These are phyloP conservation scores for Desmodesmus armatus DNA, from an alignment of 139 green algal genomes.

Conservation along the genomic window DNA sequence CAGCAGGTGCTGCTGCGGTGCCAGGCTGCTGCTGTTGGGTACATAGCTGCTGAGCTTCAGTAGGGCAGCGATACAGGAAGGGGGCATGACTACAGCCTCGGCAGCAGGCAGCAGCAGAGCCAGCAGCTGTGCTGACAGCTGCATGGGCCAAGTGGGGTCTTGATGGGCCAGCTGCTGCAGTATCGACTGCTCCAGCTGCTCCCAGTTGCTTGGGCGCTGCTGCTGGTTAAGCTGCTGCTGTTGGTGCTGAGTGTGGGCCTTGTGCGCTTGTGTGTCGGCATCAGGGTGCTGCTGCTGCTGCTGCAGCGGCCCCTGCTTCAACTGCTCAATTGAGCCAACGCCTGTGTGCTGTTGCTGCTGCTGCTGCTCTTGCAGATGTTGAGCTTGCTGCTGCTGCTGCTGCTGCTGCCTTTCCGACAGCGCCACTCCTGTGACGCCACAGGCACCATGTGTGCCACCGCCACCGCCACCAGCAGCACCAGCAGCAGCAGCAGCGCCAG, in stretches of 20 bases:
- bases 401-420: no score
- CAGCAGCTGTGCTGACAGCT: slow-evolving; percentile 20
- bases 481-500: not conserved
- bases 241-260: not conserved
- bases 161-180: not conserved
- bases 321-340: not conserved
- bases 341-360: slow-evolving; percentile 19
- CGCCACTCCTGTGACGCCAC: not conserved
- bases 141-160: not conserved
- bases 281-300: not conserved
- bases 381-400: not conserved
- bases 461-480: not conserved
- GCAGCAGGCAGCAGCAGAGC: not conserved
- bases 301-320: not conserved
- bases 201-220: not conserved
- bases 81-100: not conserved
- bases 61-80: not conserved
- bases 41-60: slow-evolving; percentile 7
- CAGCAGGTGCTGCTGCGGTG: slow-evolving; percentile 12
- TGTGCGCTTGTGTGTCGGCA: not conserved
- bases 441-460: not conserved
- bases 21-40: not conserved
- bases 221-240: not conserved
- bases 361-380: not conserved
- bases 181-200: not conserved